Conservation (phyloP, 805 yeast genomes). For the Dipodascus albidus region DNA sequence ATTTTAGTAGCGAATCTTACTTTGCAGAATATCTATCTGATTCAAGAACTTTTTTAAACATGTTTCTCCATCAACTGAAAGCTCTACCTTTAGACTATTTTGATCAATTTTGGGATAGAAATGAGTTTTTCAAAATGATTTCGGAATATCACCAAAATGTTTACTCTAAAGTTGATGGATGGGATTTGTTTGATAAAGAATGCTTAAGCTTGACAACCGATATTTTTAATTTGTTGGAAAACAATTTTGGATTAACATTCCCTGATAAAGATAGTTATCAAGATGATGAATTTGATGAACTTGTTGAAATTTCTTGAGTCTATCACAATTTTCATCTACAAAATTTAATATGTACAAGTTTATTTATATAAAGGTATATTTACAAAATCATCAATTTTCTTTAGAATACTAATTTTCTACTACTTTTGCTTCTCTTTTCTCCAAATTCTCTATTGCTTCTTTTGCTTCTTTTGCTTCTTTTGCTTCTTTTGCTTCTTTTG, state of each 20-base stretch:
- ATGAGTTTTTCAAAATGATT: not conserved
- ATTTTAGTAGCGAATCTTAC: conserved; percentile 28
- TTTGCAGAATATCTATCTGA: conserved; percentile 19
- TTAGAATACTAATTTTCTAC: not conserved
- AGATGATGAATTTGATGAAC: conserved; percentile 9
- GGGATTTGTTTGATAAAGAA: not conserved
- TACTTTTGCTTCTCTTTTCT: too few relatives aligned
- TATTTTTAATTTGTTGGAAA: not conserved
- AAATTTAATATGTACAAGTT: too few relatives aligned
- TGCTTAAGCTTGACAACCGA: not conserved
- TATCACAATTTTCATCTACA: too few relatives aligned
- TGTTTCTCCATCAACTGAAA: conserved; percentile 28
- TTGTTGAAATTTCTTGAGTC: not conserved
- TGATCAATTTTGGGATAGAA: conserved; percentile 24
- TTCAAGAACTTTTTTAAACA: conserved; percentile 24
- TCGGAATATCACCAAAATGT: not conserved
- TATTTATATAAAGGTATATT: not conserved
- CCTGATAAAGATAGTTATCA: conserved; percentile 3
- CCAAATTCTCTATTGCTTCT: too few relatives aligned
- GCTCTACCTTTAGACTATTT: conserved; percentile 34
- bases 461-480: too few relatives aligned
- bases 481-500: too few relatives aligned
- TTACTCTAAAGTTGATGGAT: not conserved
- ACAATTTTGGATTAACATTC: conserved; percentile 3
- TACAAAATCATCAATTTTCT: not conserved